phyloP scores from a whole-genome alignment of 23 red algal species.

The Gracilariopsis chorda region DNA sequence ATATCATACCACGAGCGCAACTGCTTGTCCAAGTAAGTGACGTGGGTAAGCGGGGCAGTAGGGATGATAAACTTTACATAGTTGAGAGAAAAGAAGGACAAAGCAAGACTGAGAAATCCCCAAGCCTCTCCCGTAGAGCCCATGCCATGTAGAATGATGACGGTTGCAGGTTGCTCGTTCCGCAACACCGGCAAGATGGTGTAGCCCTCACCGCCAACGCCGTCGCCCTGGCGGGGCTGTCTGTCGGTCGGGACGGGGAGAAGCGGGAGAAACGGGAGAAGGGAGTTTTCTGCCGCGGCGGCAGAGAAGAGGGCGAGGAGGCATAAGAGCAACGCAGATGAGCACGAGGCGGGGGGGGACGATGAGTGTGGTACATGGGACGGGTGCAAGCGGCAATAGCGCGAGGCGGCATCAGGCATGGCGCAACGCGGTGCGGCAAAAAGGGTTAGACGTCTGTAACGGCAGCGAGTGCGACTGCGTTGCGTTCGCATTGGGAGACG shows the following conservation, averaged over 20 bases:
- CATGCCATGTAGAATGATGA: conserved; percentile 84
- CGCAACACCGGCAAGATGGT: conserved; percentile 58
- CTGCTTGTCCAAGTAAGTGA: conserved; percentile 17
- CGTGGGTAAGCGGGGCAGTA: conserved; percentile 34
- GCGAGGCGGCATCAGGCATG: no score
- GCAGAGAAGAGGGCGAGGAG: no score
- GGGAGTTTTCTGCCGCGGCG: background rate
- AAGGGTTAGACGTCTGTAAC: no score
- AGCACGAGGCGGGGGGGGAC: no score
- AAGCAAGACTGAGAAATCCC: conserved; percentile 32
- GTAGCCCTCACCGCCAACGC: conserved; percentile 63
- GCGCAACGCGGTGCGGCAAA: no score
- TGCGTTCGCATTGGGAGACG: no score
- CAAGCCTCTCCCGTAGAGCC: conserved; percentile 86
- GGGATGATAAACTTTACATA: conserved; percentile 80
- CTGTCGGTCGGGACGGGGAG: background rate
- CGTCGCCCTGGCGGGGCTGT: conserved; percentile 48
- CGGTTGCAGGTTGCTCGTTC: conserved; percentile 30
- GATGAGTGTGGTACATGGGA: no score
- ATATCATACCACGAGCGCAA: conserved; percentile 80
- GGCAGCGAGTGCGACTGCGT: no score
- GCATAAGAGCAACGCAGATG: no score
- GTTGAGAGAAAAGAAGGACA: conserved; percentile 68
- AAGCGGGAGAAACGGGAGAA: background rate
- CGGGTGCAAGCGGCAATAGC: no score